Evolutionary conservation across 768 basidiomycete species (phyloP), one percentile per base, ranked within the genome.

Genomic region (Cystobasidium ongulense): DNA sequence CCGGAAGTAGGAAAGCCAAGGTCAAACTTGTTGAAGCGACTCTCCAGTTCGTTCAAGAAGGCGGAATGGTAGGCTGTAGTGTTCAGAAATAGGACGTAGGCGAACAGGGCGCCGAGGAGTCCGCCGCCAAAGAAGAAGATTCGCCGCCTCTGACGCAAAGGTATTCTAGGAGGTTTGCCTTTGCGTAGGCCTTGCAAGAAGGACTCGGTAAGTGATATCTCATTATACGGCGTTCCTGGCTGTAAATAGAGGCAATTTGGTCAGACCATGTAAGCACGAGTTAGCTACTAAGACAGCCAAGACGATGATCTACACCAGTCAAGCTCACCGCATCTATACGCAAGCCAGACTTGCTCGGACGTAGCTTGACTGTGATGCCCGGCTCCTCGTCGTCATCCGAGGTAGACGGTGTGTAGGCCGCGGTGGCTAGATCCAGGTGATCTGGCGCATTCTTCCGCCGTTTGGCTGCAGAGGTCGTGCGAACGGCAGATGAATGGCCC

Each of bases 171-270:
- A 27, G 68, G 29, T 36, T 59, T 59, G 3, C 68, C 68, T 31
- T 43, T 17, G 36, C 54, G 52, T 36, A 71, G 33, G 31, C 68
- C 54, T 36, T 59, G 29, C 5, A 71, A 23, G 54, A 71, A 71
- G 2, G 68, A 36, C 18, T 71, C 68, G 13, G 68, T 71, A 1
- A 71, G 41, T 23, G 68, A 71, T 33, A 71, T 71, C 53, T 71
- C 68, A 31, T 71, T 53, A 41, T 59, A 71, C 8, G 68, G 68
- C 25, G 68, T 71, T 4, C 68, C 68, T n/a, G 68, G 68, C 68
- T 71, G 21, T 21, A 61, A 31, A 29, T 61, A 31, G 31, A 61
- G 57, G 57, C 15, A 61, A 2, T 38, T 31, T 8, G 31, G 57
- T 33, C 31, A 67, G 11, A 29, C 2, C 41, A 43, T 25, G 41